Evolutionary conservation across 805 yeast genomes (phyloP).

Genomic region (Kodamaea neixiangensis): DNA sequence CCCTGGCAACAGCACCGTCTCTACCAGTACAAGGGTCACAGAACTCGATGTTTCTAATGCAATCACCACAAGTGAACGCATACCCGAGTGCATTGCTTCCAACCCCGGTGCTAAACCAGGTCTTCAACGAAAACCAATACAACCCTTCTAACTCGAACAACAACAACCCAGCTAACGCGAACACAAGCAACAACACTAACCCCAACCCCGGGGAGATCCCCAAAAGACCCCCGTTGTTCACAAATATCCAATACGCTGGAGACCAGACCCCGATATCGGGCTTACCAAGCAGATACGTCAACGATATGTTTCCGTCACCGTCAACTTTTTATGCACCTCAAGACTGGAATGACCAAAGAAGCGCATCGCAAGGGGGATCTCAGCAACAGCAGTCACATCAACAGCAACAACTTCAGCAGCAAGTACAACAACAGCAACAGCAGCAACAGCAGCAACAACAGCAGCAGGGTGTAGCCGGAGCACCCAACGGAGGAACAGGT

Average conservation of each 20-base stretch:
- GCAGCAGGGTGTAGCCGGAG: slow-evolving; percentile 1
- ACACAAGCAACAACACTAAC: slow-evolving; percentile 1
- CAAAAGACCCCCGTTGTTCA: slow-evolving; percentile 10
- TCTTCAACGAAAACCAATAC: slow-evolving; percentile 21
- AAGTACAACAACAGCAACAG: slow-evolving; percentile 20
- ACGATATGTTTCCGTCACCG: slow-evolving; percentile 80
- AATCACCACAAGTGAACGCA: slow-evolving; percentile 21
- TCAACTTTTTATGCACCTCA: slow-evolving; percentile 66
- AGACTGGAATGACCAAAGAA: slow-evolving; percentile 36
- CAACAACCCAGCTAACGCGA: neutral
- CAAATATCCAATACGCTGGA: slow-evolving; percentile 25
- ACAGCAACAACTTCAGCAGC: slow-evolving; percentile 24
- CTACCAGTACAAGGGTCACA: slow-evolving; percentile 23
- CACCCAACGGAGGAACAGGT: slow-evolving; percentile 12
- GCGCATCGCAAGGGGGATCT: neutral
- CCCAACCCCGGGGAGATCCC: slow-evolving; percentile 3
- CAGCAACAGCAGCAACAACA: slow-evolving; percentile 14
- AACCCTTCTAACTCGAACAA: neutral
- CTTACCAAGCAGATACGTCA: slow-evolving; percentile 68
- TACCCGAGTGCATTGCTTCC: slow-evolving; percentile 25
- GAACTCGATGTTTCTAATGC: slow-evolving; percentile 7
- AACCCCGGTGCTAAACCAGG: slow-evolving; percentile 39
- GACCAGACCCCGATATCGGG: slow-evolving; percentile 75
- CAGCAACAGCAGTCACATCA: slow-evolving; percentile 18
- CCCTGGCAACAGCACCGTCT: slow-evolving; percentile 40